These are phyloP conservation scores for Luffa acutangula DNA, from an alignment of 306 rosid species.

Conservation along the genomic window DNA sequence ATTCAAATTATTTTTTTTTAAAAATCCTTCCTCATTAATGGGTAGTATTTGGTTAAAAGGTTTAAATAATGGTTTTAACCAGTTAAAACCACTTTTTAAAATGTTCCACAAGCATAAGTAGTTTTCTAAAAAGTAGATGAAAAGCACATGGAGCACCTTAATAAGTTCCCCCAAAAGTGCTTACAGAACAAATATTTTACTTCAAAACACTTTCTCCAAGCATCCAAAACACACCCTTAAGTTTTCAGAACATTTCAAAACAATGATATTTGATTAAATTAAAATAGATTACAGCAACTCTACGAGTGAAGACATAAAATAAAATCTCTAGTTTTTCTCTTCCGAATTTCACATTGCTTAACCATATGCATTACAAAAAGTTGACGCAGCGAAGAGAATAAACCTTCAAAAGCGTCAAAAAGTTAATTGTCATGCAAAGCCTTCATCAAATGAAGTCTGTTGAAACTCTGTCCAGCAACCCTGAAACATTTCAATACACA, in stretches of 20 bases:
- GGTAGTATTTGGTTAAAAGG: too few relatives aligned
- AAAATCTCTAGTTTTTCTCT: not conserved
- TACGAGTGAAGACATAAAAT: not conserved
- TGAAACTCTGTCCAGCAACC: slow-evolving; percentile 15
- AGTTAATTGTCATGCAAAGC: slow-evolving; percentile 2
- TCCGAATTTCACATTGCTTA: not conserved
- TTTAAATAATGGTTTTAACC: too few relatives aligned
- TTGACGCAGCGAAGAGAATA: not conserved
- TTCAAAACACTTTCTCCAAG: not conserved
- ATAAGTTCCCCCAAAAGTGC: not conserved
- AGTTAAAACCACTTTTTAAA: too few relatives aligned
- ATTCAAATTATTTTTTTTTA: too few relatives aligned
- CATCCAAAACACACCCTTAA: not conserved
- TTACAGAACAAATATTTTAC: not conserved
- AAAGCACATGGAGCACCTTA: not conserved
- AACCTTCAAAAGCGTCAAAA: not conserved
- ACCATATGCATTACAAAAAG: not conserved
- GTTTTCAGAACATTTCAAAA: not conserved
- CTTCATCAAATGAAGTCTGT: slow-evolving; percentile 10
- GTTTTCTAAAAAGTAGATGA: too few relatives aligned
- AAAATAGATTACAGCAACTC: slow-evolving; percentile 1
- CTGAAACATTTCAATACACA: not conserved
- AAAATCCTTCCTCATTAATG: too few relatives aligned
- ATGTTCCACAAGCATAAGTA: too few relatives aligned
- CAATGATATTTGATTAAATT: not conserved